Evolutionary conservation across 208 protist species (phyloP).

Genomic region (Acanthamoeba lenticulata): DNA sequence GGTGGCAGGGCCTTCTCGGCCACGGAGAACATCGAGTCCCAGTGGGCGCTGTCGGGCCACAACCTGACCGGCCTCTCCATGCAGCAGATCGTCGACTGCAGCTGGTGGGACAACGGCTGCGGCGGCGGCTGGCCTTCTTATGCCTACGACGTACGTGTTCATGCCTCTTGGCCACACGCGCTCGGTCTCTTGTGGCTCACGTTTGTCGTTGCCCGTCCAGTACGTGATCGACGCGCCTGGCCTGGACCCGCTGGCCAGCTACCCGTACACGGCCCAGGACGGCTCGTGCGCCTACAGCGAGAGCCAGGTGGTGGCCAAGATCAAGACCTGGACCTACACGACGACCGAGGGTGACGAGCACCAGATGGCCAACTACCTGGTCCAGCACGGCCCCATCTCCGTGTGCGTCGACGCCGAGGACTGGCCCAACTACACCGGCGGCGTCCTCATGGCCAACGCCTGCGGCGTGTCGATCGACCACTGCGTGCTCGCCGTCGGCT

Average conservation of each 20-base stretch:
- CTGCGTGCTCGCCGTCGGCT: background rate
- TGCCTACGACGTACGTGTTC: background rate
- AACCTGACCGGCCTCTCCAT: conserved; percentile 91
- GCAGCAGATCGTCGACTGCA: conserved; percentile 95
- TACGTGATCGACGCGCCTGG: conserved; percentile 87
- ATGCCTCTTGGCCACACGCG: background rate
- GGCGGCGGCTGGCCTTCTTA: conserved; percentile 90
- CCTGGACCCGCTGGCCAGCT: conserved; percentile 88
- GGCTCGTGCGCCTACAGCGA: conserved; percentile 80
- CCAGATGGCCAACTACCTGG: conserved; percentile 86
- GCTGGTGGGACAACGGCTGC: conserved; percentile 87
- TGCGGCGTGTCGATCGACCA: background rate
- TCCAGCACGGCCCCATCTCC: conserved; percentile 89
- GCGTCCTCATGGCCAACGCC: background rate
- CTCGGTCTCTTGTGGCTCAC: background rate
- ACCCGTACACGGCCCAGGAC: conserved; percentile 85
- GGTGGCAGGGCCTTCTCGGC: conserved; percentile 89
- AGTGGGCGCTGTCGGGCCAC: conserved; percentile 85
- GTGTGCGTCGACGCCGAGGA: conserved; percentile 88
- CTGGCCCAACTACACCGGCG: background rate
- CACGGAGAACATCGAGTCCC: conserved; percentile 92
- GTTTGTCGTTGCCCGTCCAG: background rate
- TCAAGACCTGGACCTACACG: conserved; percentile 84
- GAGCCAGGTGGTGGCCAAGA: conserved; percentile 87
- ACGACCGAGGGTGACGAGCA: conserved; percentile 85